Evolutionary conservation across 371 early-diverging fungal genomes (phyloP).

Genomic region (Paraphysoderma sedebokerense): DNA sequence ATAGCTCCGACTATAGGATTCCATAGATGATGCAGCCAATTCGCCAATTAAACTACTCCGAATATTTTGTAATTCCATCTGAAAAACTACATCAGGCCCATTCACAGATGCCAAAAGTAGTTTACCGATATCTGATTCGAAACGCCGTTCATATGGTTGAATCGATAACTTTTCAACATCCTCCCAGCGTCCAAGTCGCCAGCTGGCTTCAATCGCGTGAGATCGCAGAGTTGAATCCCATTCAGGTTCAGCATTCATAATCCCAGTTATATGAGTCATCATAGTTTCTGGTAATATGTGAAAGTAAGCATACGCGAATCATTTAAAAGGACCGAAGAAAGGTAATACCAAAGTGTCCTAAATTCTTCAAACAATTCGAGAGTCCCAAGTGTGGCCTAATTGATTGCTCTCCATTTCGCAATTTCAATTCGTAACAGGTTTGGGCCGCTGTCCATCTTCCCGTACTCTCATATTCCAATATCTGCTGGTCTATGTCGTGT

Average conservation of each 20-base stretch:
- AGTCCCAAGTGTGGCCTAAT: slow-evolving; percentile 28
- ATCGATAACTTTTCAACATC: slow-evolving; percentile 16
- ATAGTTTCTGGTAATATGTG: slow-evolving; percentile 23
- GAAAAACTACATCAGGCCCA: slow-evolving; percentile 13
- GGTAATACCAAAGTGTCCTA: slow-evolving; percentile 39
- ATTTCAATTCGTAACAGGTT: slow-evolving; percentile 34
- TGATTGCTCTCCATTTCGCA: slow-evolving; percentile 15
- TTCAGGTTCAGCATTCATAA: slow-evolving; percentile 16
- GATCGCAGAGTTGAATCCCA: slow-evolving; percentile 28
- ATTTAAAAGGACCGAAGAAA: not conserved
- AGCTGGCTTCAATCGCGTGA: slow-evolving; percentile 39
- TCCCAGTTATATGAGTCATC: slow-evolving; percentile 25
- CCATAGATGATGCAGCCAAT: slow-evolving; percentile 33
- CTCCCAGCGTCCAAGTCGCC: slow-evolving; percentile 46
- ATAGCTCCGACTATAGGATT: slow-evolving; percentile 43
- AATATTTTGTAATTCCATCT: slow-evolving; percentile 13
- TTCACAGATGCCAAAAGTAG: slow-evolving; percentile 25
- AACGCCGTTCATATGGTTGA: slow-evolving; percentile 18
- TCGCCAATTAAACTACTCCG: slow-evolving; percentile 25
- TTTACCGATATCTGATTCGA: slow-evolving; percentile 20
- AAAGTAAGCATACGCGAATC: too few species aligned
- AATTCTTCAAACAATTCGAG: slow-evolving; percentile 36
- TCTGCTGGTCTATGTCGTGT: slow-evolving; percentile 35
- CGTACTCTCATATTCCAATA: slow-evolving; percentile 36
- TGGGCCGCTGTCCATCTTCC: slow-evolving; percentile 50